Percentiles rank a stretch among this genome's conserved stretches.
Conservation (phyloP, 345 rosid genomes). For the Linum usitatissimum region DNA sequence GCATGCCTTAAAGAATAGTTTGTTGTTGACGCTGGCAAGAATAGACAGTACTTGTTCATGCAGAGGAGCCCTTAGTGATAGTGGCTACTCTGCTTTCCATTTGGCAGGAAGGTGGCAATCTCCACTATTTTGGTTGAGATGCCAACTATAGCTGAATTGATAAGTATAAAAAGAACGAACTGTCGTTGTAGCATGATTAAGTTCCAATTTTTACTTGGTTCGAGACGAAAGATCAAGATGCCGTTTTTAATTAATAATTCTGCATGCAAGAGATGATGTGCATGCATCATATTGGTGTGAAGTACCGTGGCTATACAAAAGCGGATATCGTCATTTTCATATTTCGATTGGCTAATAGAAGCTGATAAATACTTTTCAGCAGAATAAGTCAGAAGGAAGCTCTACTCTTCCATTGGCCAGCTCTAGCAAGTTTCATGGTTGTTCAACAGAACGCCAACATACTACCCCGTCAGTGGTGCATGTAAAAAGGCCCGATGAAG, state of each 20-base stretch:
- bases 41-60: not conserved
- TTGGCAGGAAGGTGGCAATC: not conserved
- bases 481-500: constrained; percentile 60
- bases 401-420: constrained; percentile 10
- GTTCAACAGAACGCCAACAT: constrained; percentile 25
- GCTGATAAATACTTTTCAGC: constrained; percentile 8
- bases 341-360: not conserved
- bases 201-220: not conserved
- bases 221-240: not conserved
- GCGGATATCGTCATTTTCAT: not conserved
- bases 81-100: not conserved
- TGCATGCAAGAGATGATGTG: not conserved
- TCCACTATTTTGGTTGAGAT: not conserved
- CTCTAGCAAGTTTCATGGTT: constrained; percentile 14
- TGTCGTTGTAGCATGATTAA: not conserved
- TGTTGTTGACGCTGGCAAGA: not conserved
- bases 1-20: not conserved
- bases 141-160: not conserved
- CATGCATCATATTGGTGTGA: not conserved
- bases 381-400: constrained; percentile 26
- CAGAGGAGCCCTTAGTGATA: not conserved
- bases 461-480: constrained; percentile 48
- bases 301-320: not conserved
- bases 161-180: not conserved
- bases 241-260: too few species aligned